Evolutionary conservation across 441 rosid species (phyloP).

Genomic region (Euphorbia corollata): DNA sequence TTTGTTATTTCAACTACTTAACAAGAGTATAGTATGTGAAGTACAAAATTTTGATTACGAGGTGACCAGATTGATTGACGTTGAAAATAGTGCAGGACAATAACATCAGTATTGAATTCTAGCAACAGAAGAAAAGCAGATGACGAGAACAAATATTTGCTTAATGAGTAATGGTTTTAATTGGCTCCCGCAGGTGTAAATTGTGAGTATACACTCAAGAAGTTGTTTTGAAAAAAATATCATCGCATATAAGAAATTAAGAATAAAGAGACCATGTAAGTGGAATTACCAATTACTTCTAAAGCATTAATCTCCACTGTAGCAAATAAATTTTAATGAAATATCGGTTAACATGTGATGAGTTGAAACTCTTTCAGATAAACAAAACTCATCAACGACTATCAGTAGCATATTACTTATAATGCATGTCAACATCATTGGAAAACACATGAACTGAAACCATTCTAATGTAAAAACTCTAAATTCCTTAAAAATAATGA

Average conservation of each 20-base stretch:
- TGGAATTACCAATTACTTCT: neutral
- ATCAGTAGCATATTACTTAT: neutral
- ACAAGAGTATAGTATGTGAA: neutral
- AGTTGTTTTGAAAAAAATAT: neutral
- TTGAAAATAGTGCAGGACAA: neutral
- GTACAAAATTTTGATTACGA: neutral
- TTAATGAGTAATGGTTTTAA: constrained; percentile 1
- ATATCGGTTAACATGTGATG: neutral
- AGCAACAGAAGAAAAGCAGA: neutral
- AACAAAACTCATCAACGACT: neutral
- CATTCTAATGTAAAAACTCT: neutral
- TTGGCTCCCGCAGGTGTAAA: neutral
- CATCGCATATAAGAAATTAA: neutral
- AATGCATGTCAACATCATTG: neutral
- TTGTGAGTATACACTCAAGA: neutral
- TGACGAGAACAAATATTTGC: neutral
- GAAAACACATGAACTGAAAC: neutral
- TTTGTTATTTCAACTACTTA: neutral
- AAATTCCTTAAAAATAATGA: neutral
- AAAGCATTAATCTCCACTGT: neutral
- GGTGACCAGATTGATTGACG: neutral
- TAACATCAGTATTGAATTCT: neutral
- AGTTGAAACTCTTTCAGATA: neutral
- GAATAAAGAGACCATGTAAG: neutral
- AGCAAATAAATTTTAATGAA: neutral